Evolutionary conservation across 345 rosid genomes (phyloP).

Genomic region (Euclidium syriacum): DNA sequence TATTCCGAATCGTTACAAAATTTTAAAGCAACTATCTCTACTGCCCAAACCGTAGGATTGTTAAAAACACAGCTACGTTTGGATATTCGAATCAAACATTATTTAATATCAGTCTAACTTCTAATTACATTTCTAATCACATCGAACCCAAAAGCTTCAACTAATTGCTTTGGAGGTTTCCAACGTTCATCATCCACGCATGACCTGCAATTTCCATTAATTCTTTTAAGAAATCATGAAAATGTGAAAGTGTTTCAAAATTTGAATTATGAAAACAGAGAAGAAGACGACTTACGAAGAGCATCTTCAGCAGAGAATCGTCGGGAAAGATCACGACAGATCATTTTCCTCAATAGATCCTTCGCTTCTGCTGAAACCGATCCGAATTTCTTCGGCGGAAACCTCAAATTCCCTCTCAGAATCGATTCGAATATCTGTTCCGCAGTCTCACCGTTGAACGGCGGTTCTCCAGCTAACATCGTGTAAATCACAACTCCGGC

Average conservation of each 20-base stretch:
- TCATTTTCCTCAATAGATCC: constrained; percentile 75
- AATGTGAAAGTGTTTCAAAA: not conserved
- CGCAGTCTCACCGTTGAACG: constrained; percentile 71
- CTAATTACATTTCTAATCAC: not conserved
- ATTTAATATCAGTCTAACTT: constrained; percentile 2
- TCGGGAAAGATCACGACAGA: constrained; percentile 64
- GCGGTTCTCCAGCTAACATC: constrained; percentile 69
- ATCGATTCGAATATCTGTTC: constrained; percentile 63
- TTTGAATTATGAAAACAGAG: constrained; percentile 1
- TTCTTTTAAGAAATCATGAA: no score
- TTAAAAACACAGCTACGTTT: not conserved
- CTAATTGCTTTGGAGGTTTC: constrained; percentile 6
- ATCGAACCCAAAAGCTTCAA: not conserved
- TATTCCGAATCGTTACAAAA: constrained; percentile 7
- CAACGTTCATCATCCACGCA: constrained; percentile 28
- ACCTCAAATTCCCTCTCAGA: constrained; percentile 64
- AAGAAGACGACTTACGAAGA: constrained; percentile 42
- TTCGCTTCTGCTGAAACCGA: constrained; percentile 47
- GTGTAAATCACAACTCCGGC: constrained; percentile 69
- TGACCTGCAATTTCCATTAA: constrained; percentile 15
- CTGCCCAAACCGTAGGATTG: constrained; percentile 3
- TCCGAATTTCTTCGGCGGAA: constrained; percentile 46
- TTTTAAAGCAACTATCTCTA: not conserved
- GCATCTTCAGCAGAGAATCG: constrained; percentile 76
- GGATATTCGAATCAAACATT: not conserved